A percentile compares a stretch with the other conserved stretches of the same genome.
Conservation (phyloP, 169 alveolate genomes). For the Cryptosporidium sp. region DNA sequence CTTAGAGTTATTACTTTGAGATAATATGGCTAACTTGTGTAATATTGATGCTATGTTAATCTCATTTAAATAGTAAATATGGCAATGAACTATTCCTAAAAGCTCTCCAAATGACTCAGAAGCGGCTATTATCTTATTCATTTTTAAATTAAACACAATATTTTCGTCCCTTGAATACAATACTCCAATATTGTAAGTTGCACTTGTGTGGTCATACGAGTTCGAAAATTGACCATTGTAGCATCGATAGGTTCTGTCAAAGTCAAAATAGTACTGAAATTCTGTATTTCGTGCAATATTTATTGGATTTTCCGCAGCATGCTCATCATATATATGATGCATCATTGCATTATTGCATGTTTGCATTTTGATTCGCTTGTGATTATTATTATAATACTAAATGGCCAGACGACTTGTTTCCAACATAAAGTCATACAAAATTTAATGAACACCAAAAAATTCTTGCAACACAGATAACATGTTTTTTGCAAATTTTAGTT, state of each 20-base stretch:
- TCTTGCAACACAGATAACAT: not conserved
- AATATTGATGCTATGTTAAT: constrained; percentile 40
- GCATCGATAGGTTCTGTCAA: not conserved
- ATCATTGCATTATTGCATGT: not conserved
- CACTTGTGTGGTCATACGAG: not conserved
- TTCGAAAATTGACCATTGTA: not conserved
- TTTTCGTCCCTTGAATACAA: constrained; percentile 7
- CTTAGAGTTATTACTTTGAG: not conserved
- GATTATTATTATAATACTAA: not conserved
- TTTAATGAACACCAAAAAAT: not conserved
- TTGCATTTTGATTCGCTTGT: not conserved
- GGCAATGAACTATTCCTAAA: not conserved
- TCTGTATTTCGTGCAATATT: not conserved
- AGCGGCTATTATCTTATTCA: constrained; percentile 34
- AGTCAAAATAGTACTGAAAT: not conserved
- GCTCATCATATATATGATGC: not conserved
- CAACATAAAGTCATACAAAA: not conserved
- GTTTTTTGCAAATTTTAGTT: not conserved
- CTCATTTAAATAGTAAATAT: constrained; percentile 44
- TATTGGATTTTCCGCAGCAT: not conserved
- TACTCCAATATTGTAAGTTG: not conserved
- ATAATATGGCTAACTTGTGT: constrained; percentile 31
- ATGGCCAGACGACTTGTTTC: not conserved
- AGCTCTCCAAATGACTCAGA: constrained; percentile 5
- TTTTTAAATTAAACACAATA: constrained; percentile 9